Evolutionary conservation across 139 green algal genomes (phyloP).

Genomic region (Chlorella sp.): DNA sequence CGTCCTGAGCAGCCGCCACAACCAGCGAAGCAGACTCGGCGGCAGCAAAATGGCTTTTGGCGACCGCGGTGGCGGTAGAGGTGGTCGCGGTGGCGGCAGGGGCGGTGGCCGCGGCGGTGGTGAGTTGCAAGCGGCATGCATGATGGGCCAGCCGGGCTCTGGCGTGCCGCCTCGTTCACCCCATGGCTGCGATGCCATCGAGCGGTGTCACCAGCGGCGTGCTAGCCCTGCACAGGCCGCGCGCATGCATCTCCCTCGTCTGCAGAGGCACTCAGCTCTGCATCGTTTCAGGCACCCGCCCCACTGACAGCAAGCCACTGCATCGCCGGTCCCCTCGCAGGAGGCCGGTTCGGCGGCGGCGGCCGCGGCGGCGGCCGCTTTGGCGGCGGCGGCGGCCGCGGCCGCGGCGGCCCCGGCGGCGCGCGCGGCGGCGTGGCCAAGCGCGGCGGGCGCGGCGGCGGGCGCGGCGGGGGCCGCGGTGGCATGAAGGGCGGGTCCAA

Average conservation of each 20-base stretch:
- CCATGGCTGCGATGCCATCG: not conserved
- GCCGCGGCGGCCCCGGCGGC: conserved; percentile 41
- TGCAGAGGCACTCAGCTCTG: not conserved
- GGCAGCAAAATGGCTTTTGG: conserved; percentile 47
- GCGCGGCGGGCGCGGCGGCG: conserved; percentile 19
- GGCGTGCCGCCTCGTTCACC: not conserved
- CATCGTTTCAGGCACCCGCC: not conserved
- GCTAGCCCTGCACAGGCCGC: not conserved
- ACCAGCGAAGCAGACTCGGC: no score
- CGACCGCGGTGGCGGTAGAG: conserved; percentile 23
- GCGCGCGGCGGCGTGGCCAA: conserved; percentile 20
- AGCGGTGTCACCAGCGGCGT: not conserved
- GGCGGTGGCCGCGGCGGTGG: conserved; percentile 18
- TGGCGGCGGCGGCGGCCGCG: conserved; percentile 45
- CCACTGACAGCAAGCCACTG: no score
- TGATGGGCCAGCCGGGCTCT: not conserved
- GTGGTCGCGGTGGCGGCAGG: conserved; percentile 4
- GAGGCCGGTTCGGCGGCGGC: conserved; percentile 31
- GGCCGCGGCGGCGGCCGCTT: conserved; percentile 34
- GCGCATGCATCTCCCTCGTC: not conserved
- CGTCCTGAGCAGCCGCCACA: not conserved
- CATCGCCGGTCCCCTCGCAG: no score
- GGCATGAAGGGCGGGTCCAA: conserved; percentile 84
- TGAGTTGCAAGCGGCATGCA: conserved; percentile 7
- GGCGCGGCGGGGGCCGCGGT: conserved; percentile 61